phyloP scores from a whole-genome alignment of 179 eudicot species.

The Carnegiea gigantea region DNA sequence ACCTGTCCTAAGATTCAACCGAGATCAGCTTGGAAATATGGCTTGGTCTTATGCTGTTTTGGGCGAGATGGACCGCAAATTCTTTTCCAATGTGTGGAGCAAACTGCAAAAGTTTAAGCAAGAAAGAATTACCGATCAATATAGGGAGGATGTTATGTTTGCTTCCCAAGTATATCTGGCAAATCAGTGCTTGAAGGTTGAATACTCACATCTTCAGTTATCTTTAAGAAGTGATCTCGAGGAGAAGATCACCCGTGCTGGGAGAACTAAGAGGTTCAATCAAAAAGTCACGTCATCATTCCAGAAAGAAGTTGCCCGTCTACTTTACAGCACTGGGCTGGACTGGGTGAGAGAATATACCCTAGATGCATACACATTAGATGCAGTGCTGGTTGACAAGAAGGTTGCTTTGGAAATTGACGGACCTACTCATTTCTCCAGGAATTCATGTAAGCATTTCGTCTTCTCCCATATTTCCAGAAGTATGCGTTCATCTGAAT shows the following conservation, averaged over 20 bases:
- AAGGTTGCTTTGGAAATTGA: constrained; percentile 89
- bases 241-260: constrained; percentile 66
- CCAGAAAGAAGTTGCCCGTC: constrained; percentile 88
- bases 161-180: constrained; percentile 80
- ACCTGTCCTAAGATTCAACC: constrained; percentile 46
- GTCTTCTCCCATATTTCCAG: neutral
- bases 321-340: constrained; percentile 80
- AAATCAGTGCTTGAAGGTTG: constrained; percentile 83
- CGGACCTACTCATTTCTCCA: constrained; percentile 94
- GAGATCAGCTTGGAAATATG: constrained; percentile 85
- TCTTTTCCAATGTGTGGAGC: constrained; percentile 69
- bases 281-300: constrained; percentile 80
- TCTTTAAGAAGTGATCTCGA: constrained; percentile 57
- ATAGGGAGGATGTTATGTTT: constrained; percentile 89
- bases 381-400: constrained; percentile 71
- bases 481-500: neutral
- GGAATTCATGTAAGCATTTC: constrained; percentile 59
- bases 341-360: constrained; percentile 76
- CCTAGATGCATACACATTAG: constrained; percentile 76
- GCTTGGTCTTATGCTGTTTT: constrained; percentile 91
- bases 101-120: constrained; percentile 60
- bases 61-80: constrained; percentile 59
- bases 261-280: constrained; percentile 80
- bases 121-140: constrained; percentile 67
- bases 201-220: constrained; percentile 58